Base-by-base conservation (phyloP, 495 filamentous ascomycete species). In the Tuber magnatum region DNA sequence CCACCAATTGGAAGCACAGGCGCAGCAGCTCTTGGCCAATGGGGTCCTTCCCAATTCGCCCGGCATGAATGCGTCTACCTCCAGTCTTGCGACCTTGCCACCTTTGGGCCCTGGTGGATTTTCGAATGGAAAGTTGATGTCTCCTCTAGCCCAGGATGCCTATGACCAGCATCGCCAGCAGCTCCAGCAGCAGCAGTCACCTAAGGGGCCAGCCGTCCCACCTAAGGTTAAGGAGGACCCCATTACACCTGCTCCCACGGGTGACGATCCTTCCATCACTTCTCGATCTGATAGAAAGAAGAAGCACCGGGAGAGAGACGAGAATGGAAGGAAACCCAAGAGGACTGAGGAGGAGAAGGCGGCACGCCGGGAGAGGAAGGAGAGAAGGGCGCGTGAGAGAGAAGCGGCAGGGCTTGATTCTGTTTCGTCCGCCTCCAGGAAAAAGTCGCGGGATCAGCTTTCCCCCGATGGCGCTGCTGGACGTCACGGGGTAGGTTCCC, bases 101-200 rank as follows among this genome's bases (percentile, higher is more conserved):
- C 81, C 81, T 18, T 56, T 82, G 71, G 80, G 80, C n/a, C 80
- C 80, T 16, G 80, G 80, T 28, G 80, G 80, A 28, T 82, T 82
- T 46, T 79, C 77, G 12, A 81, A 82, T 71, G 80, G 80, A 39
- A 79, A 82, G 72, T 38, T 82, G 28, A 78, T 82, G 46, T 82
- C 81, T 61, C 81, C 81, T 51, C 70, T 82, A 24, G 81, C 81
- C n/a, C 80, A 81, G 39, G 80, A 82, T 74, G 80, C 80, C n/a
- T 82, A 82, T 69, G 80, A 81, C 68, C 78, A 80, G 65, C 81
- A 82, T 48, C 75, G 78, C 18, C 75, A 77, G 40, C 81, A 82
- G 51, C 76, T 79, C 32, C 44, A 44, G 10, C 44, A 44, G 44
- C 56, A 65, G 14, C 56, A 65, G 28, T 65, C 56, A 16, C 56